Conservation (phyloP, 108 stramenopile species). For the Discostella stelligeroides region DNA sequence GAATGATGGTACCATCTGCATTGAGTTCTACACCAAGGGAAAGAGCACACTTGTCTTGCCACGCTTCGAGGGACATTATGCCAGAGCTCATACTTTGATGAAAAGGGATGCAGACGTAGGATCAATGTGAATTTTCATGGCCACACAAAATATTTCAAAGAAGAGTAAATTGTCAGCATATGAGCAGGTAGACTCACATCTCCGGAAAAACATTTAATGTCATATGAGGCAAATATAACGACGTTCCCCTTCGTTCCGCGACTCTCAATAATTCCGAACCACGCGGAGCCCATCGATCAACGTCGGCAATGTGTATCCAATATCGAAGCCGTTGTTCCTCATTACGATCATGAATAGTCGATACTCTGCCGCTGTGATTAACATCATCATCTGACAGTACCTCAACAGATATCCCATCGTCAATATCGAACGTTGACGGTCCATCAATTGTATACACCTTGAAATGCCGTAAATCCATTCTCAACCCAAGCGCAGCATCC, state of each 20-base stretch:
- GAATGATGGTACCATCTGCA: slow-evolving; percentile 69
- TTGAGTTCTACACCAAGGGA: slow-evolving; percentile 73
- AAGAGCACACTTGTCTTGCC: slow-evolving; percentile 54
- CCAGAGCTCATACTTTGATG: slow-evolving; percentile 43
- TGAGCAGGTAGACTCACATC: slow-evolving; percentile 40
- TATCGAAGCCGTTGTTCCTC: slow-evolving; percentile 34
- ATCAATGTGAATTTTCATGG: slow-evolving; percentile 4
- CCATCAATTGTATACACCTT: slow-evolving; percentile 85
- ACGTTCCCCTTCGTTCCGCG: slow-evolving; percentile 65
- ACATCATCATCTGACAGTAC: slow-evolving; percentile 19
- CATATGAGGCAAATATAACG: slow-evolving; percentile 66
- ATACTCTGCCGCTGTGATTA: too few relatives aligned
- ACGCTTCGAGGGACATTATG: slow-evolving; percentile 63
- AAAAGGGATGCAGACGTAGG: neutral
- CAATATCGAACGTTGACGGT: slow-evolving; percentile 69
- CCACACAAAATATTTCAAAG: too few relatives aligned
- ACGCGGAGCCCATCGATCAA: slow-evolving; percentile 70
- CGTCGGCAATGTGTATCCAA: slow-evolving; percentile 91
- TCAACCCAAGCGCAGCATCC: slow-evolving; percentile 61
- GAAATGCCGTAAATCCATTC: slow-evolving; percentile 60
- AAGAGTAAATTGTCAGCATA: neutral
- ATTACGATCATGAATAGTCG: too few relatives aligned
- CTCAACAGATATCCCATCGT: slow-evolving; percentile 79
- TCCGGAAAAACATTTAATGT: slow-evolving; percentile 76
- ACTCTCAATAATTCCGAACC: slow-evolving; percentile 54